These are phyloP conservation scores for Umbelopsis sp. DNA, from an alignment of 371 early-diverging fungal species.

Conservation along the genomic window DNA sequence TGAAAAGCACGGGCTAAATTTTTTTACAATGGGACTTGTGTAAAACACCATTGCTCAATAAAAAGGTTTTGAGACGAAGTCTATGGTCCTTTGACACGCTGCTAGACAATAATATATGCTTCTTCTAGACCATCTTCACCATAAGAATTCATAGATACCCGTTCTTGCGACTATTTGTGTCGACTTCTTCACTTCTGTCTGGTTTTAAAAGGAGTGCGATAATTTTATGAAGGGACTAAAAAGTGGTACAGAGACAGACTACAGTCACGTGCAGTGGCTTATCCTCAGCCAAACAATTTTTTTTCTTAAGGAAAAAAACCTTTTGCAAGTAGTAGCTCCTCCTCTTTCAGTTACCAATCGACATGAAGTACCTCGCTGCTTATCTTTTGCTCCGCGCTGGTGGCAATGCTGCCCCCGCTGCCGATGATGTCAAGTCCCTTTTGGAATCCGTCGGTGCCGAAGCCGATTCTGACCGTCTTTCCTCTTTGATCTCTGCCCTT, in stretches of 20 bases:
- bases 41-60: no score
- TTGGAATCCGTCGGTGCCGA: slow-evolving; percentile 94
- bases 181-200: no score
- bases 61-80: no score
- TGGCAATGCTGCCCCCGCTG: slow-evolving; percentile 86
- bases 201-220: no score
- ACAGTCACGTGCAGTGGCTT: slow-evolving; percentile 15
- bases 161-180: no score
- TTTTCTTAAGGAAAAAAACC: slow-evolving; percentile 17
- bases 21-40: no score
- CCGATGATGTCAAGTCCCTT: slow-evolving; percentile 81
- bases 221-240: no score
- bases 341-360: slow-evolving; percentile 16
- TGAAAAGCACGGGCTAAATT: no score
- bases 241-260: no score
- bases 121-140: neutral
- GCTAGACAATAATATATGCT: no score
- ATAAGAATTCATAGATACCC: neutral
- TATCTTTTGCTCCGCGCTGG: slow-evolving; percentile 94
- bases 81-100: no score
- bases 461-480: slow-evolving; percentile 79
- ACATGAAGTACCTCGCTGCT: slow-evolving; percentile 96
- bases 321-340: slow-evolving; percentile 14
- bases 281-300: slow-evolving; percentile 12
- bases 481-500: slow-evolving; percentile 79